Base-by-base conservation (phyloP, 352 stramenopile species). In the Phytophthora podocarpi region DNA sequence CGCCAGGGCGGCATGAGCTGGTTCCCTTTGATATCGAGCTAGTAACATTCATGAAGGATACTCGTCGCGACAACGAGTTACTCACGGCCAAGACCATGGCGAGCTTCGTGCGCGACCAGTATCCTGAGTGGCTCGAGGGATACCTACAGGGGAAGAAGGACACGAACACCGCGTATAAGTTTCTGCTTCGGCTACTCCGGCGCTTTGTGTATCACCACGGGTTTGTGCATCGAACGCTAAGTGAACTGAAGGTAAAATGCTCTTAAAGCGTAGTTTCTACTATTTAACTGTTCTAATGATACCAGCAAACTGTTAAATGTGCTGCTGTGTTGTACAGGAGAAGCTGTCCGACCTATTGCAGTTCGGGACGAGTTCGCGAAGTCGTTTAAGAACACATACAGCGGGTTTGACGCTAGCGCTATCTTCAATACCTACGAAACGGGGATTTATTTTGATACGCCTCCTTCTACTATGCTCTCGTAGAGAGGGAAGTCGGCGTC, bases 11-110 rank as follows among this genome's bases (percentile, higher is more conserved):
- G 10, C 47, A 40, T 20, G 48, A 67, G 41, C 28, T 31, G 5
- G 12, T 60, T 18, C 5, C 43, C 28, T 60, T 52, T 52, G 26
- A 23, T n/a, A 24, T 15, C 23, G 41, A 60, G 28, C 32, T 52
- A 0, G 15, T 60, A 1, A 52, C 31, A 12, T 60, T 46, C 16
- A 60, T 60, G 40, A 60, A 60, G 40, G 52, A 60, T 10, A 26
- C 39, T 7, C 39, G 51, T 12, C 28, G 52, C 3, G 52, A 48
- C 12, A 23, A 15, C 24, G 21, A 45, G 52, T 20, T 45, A 6
- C 40, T 60, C 1, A 60, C 40, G 18, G 31, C 40, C 15, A 52
- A 42, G 11, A 46, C 15, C 3, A 51, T 60, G 40, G 23, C 40
- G 5, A 13, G 9, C n/a, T 60, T 36, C 24, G 40, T 60, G 5